These are phyloP conservation scores for Yamadazyma philogaea DNA, from an alignment of 805 yeast genomes.

Conservation along the genomic window DNA sequence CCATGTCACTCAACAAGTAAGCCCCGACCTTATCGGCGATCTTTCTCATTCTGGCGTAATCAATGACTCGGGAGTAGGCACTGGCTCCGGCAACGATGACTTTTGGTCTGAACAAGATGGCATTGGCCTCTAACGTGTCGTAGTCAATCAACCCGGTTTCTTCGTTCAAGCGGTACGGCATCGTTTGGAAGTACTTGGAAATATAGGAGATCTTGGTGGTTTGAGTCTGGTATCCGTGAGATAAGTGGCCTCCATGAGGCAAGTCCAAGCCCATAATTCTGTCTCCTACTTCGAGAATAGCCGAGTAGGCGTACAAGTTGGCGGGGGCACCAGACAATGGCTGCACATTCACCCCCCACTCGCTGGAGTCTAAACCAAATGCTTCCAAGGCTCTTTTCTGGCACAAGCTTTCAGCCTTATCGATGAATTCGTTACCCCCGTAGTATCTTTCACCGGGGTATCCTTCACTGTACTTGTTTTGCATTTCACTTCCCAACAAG, in stretches of 20 bases:
- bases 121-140: constrained; percentile 89
- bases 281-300: constrained; percentile 91
- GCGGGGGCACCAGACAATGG: constrained; percentile 97
- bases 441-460: constrained; percentile 99
- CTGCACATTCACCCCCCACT: constrained; percentile 99
- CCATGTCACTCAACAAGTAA: constrained; percentile 95
- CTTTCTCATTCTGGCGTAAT: constrained; percentile 92
- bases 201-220: constrained; percentile 91
- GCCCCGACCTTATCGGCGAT: constrained; percentile 98
- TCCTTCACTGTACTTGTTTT: constrained; percentile 98
- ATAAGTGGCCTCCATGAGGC: constrained; percentile 98
- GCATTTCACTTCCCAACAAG: constrained; percentile 95
- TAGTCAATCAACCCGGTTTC: constrained; percentile 94
- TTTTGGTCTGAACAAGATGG: constrained; percentile 91
- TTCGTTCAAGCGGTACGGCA: constrained; percentile 95
- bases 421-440: constrained; percentile 97
- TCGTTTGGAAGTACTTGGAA: constrained; percentile 94
- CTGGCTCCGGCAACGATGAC: constrained; percentile 97
- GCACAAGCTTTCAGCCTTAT: constrained; percentile 87
- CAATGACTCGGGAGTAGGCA: constrained; percentile 95
- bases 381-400: constrained; percentile 94
- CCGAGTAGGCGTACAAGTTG: constrained; percentile 93
- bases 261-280: constrained; percentile 97
- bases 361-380: constrained; percentile 69
- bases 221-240: constrained; percentile 97